These are phyloP conservation scores for Bocquillonia castaneifolia DNA, from an alignment of 441 rosid species.

Conservation along the genomic window DNA sequence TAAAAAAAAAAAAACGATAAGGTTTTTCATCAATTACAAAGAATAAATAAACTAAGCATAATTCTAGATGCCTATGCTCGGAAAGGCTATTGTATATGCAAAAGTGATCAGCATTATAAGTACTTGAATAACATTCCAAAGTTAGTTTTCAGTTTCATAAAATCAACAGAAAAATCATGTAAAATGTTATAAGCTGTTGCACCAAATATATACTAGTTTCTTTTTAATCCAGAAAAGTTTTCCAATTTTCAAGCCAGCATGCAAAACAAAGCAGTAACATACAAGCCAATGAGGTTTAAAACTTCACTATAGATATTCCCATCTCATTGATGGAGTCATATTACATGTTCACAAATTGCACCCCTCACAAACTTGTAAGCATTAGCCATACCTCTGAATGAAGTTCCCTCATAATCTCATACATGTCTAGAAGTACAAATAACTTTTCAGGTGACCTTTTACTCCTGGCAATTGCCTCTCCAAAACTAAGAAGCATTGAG, in stretches of 20 bases:
- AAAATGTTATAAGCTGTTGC: no score
- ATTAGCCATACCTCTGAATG: slow-evolving; percentile 69
- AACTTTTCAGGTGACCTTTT: slow-evolving; percentile 97
- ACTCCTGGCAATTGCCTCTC: slow-evolving; percentile 96
- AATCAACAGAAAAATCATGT: no score
- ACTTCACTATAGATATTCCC: not conserved
- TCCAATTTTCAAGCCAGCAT: not conserved
- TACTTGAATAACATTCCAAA: not conserved
- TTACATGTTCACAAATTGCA: not conserved
- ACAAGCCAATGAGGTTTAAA: not conserved
- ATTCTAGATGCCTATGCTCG: not conserved
- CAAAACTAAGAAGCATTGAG: slow-evolving; percentile 92
- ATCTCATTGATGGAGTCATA: not conserved
- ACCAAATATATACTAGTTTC: not conserved
- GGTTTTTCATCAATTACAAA: not conserved
- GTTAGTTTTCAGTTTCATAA: not conserved
- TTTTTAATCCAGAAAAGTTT: not conserved
- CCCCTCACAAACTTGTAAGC: not conserved
- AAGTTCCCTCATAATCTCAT: slow-evolving; percentile 95
- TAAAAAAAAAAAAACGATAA: not conserved
- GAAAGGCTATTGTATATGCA: not conserved
- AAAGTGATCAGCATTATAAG: not conserved
- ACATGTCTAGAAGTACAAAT: slow-evolving; percentile 97
- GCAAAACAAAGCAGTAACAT: not conserved
- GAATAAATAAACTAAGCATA: not conserved